Evolutionary conservation across 2,329 filamentous ascomycete species (phyloP).

Genomic region (Botrytis tulipae): DNA sequence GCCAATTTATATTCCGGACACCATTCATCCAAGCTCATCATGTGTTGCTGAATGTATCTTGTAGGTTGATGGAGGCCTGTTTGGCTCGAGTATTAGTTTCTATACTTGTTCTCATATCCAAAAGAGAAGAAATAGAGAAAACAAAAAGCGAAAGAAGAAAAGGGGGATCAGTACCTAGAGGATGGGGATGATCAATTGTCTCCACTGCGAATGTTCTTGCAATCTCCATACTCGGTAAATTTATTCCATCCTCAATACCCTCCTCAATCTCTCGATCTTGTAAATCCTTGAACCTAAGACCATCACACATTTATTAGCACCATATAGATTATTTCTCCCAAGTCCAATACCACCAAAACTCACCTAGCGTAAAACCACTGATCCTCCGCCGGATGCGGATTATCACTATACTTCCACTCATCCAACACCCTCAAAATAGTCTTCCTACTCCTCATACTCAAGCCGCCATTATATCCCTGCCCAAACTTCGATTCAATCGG

Average conservation of each 20-base stretch:
- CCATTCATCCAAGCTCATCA: conserved; percentile 32
- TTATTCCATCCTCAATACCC: conserved; percentile 32
- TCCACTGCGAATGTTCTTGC: conserved; percentile 38
- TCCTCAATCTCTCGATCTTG: conserved; percentile 28
- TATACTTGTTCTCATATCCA: too few relatives aligned
- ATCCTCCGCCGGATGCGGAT: conserved; percentile 34
- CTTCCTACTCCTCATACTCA: conserved; percentile 41
- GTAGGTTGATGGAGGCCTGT: conserved; percentile 34
- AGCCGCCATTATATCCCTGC: conserved; percentile 40
- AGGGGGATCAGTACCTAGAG: conserved; percentile 29
- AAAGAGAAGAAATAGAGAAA: not conserved
- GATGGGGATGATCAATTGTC: conserved; percentile 37
- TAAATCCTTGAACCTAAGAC: conserved; percentile 29
- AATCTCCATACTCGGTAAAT: conserved; percentile 36
- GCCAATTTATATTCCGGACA: conserved; percentile 34
- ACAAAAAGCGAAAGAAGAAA: not conserved
- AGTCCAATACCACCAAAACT: not conserved
- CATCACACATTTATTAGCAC: not conserved
- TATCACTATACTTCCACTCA: conserved; percentile 32
- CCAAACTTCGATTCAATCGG: conserved; percentile 37
- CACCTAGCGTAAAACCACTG: conserved; percentile 38
- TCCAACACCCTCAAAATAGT: conserved; percentile 38
- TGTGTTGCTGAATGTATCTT: conserved; percentile 30
- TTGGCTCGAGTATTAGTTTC: not conserved
- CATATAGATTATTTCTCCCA: not conserved